A percentile compares a stretch with the other conserved stretches of the same genome.
Evolutionary conservation across 768 basidiomycete species (phyloP).

Genomic region (Mycena chlorophos): DNA sequence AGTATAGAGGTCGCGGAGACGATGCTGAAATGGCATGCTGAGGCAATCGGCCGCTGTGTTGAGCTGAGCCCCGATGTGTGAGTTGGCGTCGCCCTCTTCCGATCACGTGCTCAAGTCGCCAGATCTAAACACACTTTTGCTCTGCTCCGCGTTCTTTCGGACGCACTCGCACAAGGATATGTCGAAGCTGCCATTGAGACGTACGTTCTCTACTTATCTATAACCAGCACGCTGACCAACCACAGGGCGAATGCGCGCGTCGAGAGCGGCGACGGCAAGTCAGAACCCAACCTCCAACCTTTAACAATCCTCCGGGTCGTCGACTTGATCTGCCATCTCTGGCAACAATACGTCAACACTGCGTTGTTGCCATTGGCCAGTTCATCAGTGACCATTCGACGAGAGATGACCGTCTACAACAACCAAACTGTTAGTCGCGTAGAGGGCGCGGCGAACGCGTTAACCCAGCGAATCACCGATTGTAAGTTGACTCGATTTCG

Average conservation of each 20-base stretch:
- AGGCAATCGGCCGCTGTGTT: conserved; percentile 91
- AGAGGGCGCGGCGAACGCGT: conserved; percentile 76
- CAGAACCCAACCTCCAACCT: conserved; percentile 76
- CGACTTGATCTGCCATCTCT: conserved; percentile 91
- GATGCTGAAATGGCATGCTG: conserved; percentile 97
- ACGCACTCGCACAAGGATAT: conserved; percentile 80
- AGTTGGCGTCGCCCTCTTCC: conserved; percentile 32
- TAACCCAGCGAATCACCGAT: conserved; percentile 82
- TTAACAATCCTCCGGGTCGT: conserved; percentile 66
- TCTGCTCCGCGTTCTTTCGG: conserved; percentile 80
- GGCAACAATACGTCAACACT: conserved; percentile 94
- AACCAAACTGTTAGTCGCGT: conserved; percentile 82
- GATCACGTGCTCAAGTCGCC: conserved; percentile 11
- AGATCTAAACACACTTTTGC: conserved; percentile 90
- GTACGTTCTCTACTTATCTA: conserved; percentile 47
- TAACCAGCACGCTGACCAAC: conserved; percentile 9
- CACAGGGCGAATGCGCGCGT: conserved; percentile 68
- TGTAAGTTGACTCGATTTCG: conserved; percentile 46
- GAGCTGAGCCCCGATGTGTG: conserved; percentile 92
- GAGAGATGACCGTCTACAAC: conserved; percentile 93
- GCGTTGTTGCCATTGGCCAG: conserved; percentile 86
- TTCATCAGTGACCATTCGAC: conserved; percentile 80
- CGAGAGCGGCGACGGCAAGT: conserved; percentile 71
- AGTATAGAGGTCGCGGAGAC: conserved; percentile 77
- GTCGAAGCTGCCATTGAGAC: conserved; percentile 91